Conservation (phyloP, 306 rosid species). For the Ochetophila trinervis region DNA sequence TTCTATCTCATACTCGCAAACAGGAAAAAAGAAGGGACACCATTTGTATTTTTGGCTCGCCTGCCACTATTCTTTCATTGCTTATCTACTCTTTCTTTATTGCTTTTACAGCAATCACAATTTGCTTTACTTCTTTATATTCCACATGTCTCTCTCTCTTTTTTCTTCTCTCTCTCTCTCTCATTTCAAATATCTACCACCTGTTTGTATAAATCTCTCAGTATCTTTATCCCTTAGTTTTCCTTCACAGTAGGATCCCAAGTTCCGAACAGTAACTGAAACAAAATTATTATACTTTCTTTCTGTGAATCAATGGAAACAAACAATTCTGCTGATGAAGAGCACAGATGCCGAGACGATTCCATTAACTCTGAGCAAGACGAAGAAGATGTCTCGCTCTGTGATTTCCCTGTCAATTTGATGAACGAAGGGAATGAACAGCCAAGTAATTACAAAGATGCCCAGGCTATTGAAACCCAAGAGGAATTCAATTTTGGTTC, state of each 20-base stretch:
- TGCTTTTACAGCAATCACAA: slow-evolving; percentile 21
- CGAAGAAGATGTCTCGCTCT: slow-evolving; percentile 63
- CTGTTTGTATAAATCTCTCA: background rate
- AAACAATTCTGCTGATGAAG: slow-evolving; percentile 6
- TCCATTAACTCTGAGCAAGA: slow-evolving; percentile 27
- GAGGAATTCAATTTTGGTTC: slow-evolving; percentile 62
- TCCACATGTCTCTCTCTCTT: slow-evolving; percentile 30
- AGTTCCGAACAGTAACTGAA: slow-evolving; percentile 19
- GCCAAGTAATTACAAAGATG: slow-evolving; percentile 5
- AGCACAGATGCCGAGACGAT: slow-evolving; percentile 16
- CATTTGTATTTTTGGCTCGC: slow-evolving; percentile 24
- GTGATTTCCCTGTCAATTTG: slow-evolving; percentile 59
- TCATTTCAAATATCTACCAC: slow-evolving; percentile 22
- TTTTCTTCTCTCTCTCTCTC: slow-evolving; percentile 31
- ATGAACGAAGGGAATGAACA: slow-evolving; percentile 22
- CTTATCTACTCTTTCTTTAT: slow-evolving; percentile 14
- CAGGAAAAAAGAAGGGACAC: slow-evolving; percentile 30
- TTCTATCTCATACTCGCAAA: slow-evolving; percentile 37
- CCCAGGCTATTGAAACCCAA: slow-evolving; percentile 23
- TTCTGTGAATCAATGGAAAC: slow-evolving; percentile 34
- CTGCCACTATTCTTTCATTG: slow-evolving; percentile 5
- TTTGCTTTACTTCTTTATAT: slow-evolving; percentile 26
- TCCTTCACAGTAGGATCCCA: background rate
- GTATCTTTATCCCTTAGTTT: slow-evolving; percentile 15
- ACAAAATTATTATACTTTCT: background rate